Conservation (phyloP, 192 early-diverging fungal genomes). For the Coemansia sp. region DNA sequence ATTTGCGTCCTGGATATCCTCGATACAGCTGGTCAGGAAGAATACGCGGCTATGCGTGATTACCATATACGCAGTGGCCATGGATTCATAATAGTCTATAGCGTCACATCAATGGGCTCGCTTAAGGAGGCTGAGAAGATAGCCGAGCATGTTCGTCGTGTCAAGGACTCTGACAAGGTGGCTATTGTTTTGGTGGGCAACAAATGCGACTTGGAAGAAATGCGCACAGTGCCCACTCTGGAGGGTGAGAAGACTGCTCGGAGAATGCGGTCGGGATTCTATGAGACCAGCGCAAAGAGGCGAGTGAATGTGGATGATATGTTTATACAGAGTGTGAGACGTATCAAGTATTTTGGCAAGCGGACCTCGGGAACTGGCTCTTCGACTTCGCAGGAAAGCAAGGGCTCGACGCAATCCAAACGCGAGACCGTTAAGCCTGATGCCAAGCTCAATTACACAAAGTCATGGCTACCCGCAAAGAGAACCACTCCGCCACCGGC, state of each 20-base stretch:
- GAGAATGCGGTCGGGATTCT: slow-evolving; percentile 70
- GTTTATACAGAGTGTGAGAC: slow-evolving; percentile 87
- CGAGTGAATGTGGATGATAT: slow-evolving; percentile 90
- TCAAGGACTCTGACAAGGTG: slow-evolving; percentile 74
- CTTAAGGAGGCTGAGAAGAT: slow-evolving; percentile 73
- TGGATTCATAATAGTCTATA: slow-evolving; percentile 83
- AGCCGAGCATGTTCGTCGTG: slow-evolving; percentile 70
- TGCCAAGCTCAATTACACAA: slow-evolving; percentile 16
- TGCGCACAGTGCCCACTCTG: slow-evolving; percentile 61
- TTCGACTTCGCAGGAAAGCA: neutral
- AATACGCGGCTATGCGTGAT: slow-evolving; percentile 76
- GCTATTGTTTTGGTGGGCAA: slow-evolving; percentile 85
- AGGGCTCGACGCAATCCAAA: neutral
- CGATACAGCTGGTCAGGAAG: slow-evolving; percentile 89
- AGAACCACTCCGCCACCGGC: slow-evolving; percentile 9
- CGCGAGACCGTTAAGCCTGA: slow-evolving; percentile 2
- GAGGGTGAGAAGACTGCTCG: slow-evolving; percentile 65
- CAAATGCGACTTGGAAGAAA: slow-evolving; percentile 82
- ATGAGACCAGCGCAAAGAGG: slow-evolving; percentile 84
- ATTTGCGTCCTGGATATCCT: slow-evolving; percentile 85
- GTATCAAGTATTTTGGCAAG: slow-evolving; percentile 59
- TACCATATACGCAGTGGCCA: slow-evolving; percentile 88
- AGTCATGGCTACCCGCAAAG: slow-evolving; percentile 34
- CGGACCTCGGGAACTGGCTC: slow-evolving; percentile 1
- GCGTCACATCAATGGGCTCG: slow-evolving; percentile 54